Percentiles rank a stretch among this genome's conserved stretches.
Evolutionary conservation across 176 grass and related monocot genomes (phyloP).

Genomic region (Cymbopogon citratus): DNA sequence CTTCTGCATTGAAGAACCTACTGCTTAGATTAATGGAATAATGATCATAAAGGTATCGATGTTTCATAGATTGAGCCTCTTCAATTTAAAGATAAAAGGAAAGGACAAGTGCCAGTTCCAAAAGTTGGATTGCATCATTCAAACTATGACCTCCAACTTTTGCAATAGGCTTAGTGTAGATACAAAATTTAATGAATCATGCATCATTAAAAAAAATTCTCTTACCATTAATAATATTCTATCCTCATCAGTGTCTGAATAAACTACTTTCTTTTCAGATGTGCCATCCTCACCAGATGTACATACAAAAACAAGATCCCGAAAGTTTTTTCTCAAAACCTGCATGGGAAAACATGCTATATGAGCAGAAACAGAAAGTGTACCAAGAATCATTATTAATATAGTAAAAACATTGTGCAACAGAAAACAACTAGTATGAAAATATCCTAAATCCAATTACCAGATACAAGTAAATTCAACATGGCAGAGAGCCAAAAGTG

Average conservation of each 20-base stretch:
- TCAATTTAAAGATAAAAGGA: slow-evolving; percentile 6
- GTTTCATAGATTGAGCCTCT: neutral
- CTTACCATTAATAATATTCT: slow-evolving; percentile 55
- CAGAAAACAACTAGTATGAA: neutral
- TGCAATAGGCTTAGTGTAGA: neutral
- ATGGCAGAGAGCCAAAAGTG: slow-evolving; percentile 6
- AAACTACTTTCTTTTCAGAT: slow-evolving; percentile 68
- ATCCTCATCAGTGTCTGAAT: slow-evolving; percentile 59
- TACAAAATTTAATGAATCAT: slow-evolving; percentile 6
- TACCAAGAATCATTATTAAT: too few species aligned
- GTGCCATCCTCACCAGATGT: slow-evolving; percentile 43
- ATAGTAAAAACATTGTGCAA: too few species aligned
- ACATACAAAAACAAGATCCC: slow-evolving; percentile 64
- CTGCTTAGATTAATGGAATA: slow-evolving; percentile 1
- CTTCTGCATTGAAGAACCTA: slow-evolving; percentile 47
- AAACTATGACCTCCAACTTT: neutral
- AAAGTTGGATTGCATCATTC: neutral
- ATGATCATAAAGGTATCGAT: slow-evolving; percentile 12
- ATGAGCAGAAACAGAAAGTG: slow-evolving; percentile 21
- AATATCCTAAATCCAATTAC: neutral
- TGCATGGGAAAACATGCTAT: slow-evolving; percentile 27
- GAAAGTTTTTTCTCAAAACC: slow-evolving; percentile 75
- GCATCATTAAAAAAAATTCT: too few species aligned
- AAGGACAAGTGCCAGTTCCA: neutral
- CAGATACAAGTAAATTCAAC: neutral